Base-by-base conservation (phyloP, 495 filamentous ascomycete genomes). In the Parachaetomium inaequale region DNA sequence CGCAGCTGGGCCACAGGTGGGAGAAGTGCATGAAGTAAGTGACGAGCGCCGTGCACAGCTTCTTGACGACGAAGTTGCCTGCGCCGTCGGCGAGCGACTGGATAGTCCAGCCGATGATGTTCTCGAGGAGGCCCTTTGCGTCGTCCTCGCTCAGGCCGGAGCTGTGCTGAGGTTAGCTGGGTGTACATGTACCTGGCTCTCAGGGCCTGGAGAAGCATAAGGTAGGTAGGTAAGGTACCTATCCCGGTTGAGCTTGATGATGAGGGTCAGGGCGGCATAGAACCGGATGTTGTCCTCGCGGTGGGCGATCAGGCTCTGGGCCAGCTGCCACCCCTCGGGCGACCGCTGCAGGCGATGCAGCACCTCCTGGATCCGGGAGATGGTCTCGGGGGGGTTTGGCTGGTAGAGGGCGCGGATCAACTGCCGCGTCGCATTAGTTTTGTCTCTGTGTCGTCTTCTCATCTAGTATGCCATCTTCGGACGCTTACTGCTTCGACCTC, bases 191-290 rank as follows among this genome's bases (percentile, higher is more conserved):
- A 34, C 3, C 17, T 55, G 6, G 2, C 26, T 23, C 19, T 32
- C 26, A 4, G 17, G 3, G 26, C 10, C 23, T 21, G 3, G 1
- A 17, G 43, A n/a, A n/a, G 8, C 3, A 29, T n/a, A 43, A 2
- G 52, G 32, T n/a, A n/a, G n/a, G n/a, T n/a, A n/a, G n/a, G n/a
- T n/a, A n/a, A 66, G 75, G 54, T 76, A 90, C 90, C 84, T 89
- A 70, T 93, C 89, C 36, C 84, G 82, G 65, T 97, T 96, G 53
- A 97, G 79, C 76, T 97, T 97, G 51, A 97, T 87, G 17, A 88
- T 94, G 67, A 96, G 91, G 0, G 93, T 97, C 62, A 96, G 80
- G 32, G 93, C 94, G n/a, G 89, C 94, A 72, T 92, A 96, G 78
- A 97, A 98, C 43, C 88, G 85, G 67, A 92, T 85, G 54, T 92